Conservation (phyloP, 345 rosid species). For the Citrus medica region DNA sequence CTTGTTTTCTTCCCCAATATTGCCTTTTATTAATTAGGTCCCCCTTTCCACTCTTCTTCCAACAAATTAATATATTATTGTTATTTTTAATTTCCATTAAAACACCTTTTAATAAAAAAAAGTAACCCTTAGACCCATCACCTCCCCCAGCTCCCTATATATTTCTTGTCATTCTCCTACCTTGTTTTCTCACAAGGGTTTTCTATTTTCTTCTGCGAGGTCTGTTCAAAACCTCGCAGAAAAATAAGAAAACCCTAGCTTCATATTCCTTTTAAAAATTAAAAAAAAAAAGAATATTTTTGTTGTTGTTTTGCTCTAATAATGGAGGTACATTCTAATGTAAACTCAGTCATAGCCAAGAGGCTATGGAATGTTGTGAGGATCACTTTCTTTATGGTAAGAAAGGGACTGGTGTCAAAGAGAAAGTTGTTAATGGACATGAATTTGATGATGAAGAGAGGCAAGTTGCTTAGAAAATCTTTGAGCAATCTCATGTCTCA, state of each 20-base stretch:
- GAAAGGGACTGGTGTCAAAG: slow-evolving; percentile 46
- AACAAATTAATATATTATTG: neutral
- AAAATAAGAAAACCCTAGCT: slow-evolving; percentile 33
- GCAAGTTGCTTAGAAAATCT: slow-evolving; percentile 43
- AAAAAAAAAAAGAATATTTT: neutral
- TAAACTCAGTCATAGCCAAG: slow-evolving; percentile 35
- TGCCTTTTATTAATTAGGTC: neutral
- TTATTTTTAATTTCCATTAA: too few relatives aligned
- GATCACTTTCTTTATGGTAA: slow-evolving; percentile 43
- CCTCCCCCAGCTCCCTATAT: slow-evolving; percentile 15
- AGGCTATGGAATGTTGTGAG: slow-evolving; percentile 51
- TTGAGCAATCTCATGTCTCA: slow-evolving; percentile 37
- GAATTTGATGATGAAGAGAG: slow-evolving; percentile 55
- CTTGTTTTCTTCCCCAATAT: neutral
- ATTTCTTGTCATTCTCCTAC: slow-evolving; percentile 7
- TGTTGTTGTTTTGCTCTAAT: neutral
- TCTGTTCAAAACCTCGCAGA: slow-evolving; percentile 40
- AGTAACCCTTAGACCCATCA: neutral
- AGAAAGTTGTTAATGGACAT: slow-evolving; percentile 56
- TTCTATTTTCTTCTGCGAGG: slow-evolving; percentile 48
- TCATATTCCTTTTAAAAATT: too few relatives aligned
- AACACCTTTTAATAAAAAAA: neutral
- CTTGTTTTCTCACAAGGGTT: slow-evolving; percentile 24
- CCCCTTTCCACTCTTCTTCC: slow-evolving; percentile 13
- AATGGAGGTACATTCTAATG: slow-evolving; percentile 31